These are phyloP conservation scores for Chaetomium strumarium DNA, from an alignment of 2,329 filamentous ascomycete species.

Conservation along the genomic window DNA sequence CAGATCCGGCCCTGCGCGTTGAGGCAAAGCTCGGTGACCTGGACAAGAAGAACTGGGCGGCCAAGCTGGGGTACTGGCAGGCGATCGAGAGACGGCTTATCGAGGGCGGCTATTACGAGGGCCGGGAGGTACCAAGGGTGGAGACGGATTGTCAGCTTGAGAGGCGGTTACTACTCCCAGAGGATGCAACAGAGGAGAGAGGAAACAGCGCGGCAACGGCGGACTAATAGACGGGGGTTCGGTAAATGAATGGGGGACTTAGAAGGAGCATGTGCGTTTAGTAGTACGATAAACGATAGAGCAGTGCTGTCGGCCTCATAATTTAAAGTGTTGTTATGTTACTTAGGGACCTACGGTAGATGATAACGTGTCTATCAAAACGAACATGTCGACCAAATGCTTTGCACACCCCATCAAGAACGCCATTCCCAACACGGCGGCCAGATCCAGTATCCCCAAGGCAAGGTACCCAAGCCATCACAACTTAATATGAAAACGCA, in stretches of 20 bases:
- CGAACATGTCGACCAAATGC: too few relatives aligned
- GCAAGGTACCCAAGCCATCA: background rate
- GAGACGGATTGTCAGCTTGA: slow-evolving; percentile 26
- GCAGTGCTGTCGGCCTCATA: too few relatives aligned
- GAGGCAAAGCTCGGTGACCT: slow-evolving; percentile 66
- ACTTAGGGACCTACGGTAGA: too few relatives aligned
- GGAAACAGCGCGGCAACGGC: background rate
- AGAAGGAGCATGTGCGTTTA: too few relatives aligned
- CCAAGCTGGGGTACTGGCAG: slow-evolving; percentile 66
- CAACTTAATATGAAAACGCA: background rate
- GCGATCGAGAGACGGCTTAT: slow-evolving; percentile 57
- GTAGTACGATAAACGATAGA: too few relatives aligned
- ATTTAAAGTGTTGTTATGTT: too few relatives aligned
- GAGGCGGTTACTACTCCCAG: background rate
- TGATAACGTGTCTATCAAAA: too few relatives aligned
- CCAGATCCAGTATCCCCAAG: background rate
- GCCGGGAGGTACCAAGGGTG: slow-evolving; percentile 20
- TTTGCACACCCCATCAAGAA: too few relatives aligned
- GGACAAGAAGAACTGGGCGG: slow-evolving; percentile 64
- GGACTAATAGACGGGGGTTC: too few relatives aligned
- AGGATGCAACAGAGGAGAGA: background rate
- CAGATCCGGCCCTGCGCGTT: slow-evolving; percentile 31
- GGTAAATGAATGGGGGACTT: too few relatives aligned
- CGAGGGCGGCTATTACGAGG: slow-evolving; percentile 60
- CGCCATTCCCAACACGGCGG: background rate